Base-by-base conservation (phyloP, 2,329 filamentous ascomycete species). In the Colletotrichum godetiae region DNA sequence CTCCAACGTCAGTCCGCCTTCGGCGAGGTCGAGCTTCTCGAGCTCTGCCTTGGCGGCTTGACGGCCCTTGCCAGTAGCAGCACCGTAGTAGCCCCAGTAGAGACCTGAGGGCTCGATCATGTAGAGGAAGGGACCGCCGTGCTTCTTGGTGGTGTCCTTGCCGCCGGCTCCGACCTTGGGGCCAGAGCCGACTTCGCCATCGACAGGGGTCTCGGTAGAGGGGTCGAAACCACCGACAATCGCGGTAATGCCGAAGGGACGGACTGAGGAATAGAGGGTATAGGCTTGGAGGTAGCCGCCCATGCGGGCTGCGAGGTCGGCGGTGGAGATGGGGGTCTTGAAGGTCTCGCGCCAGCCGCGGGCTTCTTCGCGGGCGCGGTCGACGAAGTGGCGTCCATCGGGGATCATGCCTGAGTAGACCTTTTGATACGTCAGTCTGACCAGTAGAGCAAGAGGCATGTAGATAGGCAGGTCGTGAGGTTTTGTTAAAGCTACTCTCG, bases 31-130 rank as follows among this genome's bases (percentile, higher is more conserved):
- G 72, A 99, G 89, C 90, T 99, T 99, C 90, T 99, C 97, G 74
- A 99, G 90, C 88, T 99, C 97, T 10, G 96, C 95, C 89, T 99
- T 99, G 81, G 97, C 97, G 66, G 95, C 93, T 87, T 99, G 97
- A 78, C 97, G 91, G 75, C 97, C 97, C 86, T 99, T 99, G 81
- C 97, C 97, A 15, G 97, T 98, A 62, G 97, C 97, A 52, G 97
- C 97, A 78, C 97, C 97, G 84, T 98, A 98, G 89, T 99, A 99
- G 73, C 97, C 97, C 97, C 97, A 99, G 88, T 98, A 98, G 77
- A 96, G 86, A 68, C 97, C 97, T 80, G 95, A 98, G 55, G 97
- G 97, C 88, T 99, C 97, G 78, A 99, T 96, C 97, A 99, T 99
- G 89, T 98, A 99, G 75, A 99, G 90, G 75, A 92, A 95, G 27